Percentiles rank a stretch among this genome's conserved stretches.
Conservation (phyloP, 805 yeast species). For the Cyberlindnera subsufficiens region DNA sequence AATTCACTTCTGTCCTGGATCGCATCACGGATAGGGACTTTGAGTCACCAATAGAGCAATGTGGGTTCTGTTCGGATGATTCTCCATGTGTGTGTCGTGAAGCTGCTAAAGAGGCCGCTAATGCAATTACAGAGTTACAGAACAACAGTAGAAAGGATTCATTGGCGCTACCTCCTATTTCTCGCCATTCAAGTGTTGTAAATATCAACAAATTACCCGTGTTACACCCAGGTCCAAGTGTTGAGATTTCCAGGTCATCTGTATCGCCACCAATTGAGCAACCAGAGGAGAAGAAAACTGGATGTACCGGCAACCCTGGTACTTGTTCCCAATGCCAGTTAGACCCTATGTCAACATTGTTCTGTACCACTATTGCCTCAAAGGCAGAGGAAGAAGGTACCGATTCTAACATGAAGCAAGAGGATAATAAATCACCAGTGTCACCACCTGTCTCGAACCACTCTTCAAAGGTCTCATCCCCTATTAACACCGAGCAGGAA, state of each 20-base stretch:
- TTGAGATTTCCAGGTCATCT: conserved; percentile 35
- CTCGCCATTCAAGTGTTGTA: conserved; percentile 22
- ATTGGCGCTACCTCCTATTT: conserved; percentile 33
- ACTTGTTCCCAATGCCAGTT: conserved; percentile 76
- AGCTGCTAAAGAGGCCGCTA: conserved; percentile 42
- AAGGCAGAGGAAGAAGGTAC: conserved; percentile 22
- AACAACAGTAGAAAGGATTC: conserved; percentile 4
- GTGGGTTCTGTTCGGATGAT: conserved; percentile 92
- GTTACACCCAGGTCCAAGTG: conserved; percentile 59
- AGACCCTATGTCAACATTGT: conserved; percentile 84
- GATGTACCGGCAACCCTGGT: conserved; percentile 86
- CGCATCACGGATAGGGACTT: conserved; percentile 31
- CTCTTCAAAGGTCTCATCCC: conserved; percentile 24
- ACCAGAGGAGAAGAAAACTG: conserved; percentile 22
- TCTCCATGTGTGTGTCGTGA: conserved; percentile 92
- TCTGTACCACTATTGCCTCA: conserved; percentile 80
- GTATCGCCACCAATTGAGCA: neutral
- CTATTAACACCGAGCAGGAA: conserved; percentile 17
- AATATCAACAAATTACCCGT: conserved; percentile 44
- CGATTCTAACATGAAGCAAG: neutral
- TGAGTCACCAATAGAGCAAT: conserved; percentile 57
- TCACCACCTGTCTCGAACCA: conserved; percentile 22
- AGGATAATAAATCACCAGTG: conserved; percentile 21
- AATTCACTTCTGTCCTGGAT: conserved; percentile 17
- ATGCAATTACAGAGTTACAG: conserved; percentile 25